Percentiles rank a stretch among this genome's conserved stretches.
phyloP scores from a whole-genome alignment of 2,329 filamentous ascomycete genomes.

The Daldinia eschscholtzii region DNA sequence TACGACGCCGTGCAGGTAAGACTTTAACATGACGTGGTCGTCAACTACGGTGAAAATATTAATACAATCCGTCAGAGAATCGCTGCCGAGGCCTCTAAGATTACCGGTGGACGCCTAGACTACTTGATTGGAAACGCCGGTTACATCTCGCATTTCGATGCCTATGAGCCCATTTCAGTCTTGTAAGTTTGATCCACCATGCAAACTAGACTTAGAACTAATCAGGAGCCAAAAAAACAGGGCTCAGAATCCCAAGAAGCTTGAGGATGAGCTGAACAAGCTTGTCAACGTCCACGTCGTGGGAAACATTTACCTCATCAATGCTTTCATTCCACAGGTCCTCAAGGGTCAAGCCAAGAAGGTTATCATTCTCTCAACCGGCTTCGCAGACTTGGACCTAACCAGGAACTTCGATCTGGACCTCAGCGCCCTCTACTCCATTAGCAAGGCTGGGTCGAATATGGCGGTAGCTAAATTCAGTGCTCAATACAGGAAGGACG shows the following conservation, averaged over 20 bases:
- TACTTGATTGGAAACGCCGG: constrained; percentile 67
- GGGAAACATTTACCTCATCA: constrained; percentile 65
- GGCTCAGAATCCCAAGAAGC: neutral
- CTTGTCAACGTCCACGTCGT: constrained; percentile 44
- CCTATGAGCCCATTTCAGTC: constrained; percentile 11
- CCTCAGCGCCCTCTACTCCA: constrained; percentile 66
- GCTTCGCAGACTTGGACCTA: constrained; percentile 57
- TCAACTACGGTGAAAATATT: neutral
- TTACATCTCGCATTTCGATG: constrained; percentile 23
- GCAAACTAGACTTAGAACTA: neutral
- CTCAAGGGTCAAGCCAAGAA: constrained; percentile 65
- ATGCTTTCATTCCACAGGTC: constrained; percentile 65
- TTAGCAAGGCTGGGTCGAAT: constrained; percentile 51
- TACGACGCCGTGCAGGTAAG: neutral
- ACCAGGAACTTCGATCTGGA: constrained; percentile 52
- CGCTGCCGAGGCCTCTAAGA: constrained; percentile 35
- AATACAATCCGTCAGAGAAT: neutral
- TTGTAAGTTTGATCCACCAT: constrained; percentile 5
- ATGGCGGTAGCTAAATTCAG: constrained; percentile 55
- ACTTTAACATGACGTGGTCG: neutral
- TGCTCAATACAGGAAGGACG: constrained; percentile 58
- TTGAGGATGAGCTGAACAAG: constrained; percentile 2
- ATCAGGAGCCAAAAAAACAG: neutral
- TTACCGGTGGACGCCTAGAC: constrained; percentile 59
- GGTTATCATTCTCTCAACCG: constrained; percentile 64